phyloP scores from a whole-genome alignment of 345 rosid species.

The Aurinia saxatilis region DNA sequence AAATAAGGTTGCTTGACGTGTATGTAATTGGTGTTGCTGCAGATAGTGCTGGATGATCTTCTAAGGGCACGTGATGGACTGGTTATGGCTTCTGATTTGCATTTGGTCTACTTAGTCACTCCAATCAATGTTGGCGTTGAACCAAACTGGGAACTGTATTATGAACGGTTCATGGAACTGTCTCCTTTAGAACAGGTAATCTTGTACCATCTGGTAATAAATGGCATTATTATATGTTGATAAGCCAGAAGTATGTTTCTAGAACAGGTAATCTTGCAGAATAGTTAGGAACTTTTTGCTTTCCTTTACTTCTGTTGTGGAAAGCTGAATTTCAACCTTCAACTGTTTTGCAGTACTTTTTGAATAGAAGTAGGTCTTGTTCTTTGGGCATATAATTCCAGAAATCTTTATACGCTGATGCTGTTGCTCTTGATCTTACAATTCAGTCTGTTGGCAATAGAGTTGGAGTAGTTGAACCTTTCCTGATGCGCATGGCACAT shows the following conservation, averaged over 20 bases:
- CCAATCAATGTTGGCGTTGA: slow-evolving; percentile 91
- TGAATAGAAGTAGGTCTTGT: slow-evolving; percentile 1
- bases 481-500: slow-evolving; percentile 99
- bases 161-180: slow-evolving; percentile 81
- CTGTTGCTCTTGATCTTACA: slow-evolving; percentile 9
- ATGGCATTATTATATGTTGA: not conserved
- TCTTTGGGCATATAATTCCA: not conserved
- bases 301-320: not conserved
- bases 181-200: slow-evolving; percentile 84
- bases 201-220: slow-evolving; percentile 1
- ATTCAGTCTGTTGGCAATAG: slow-evolving; percentile 92
- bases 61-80: slow-evolving; percentile 95
- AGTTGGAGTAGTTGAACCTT: slow-evolving; percentile 89
- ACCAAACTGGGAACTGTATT: slow-evolving; percentile 94
- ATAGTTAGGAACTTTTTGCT: not conserved
- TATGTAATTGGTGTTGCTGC: slow-evolving; percentile 27
- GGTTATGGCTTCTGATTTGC: slow-evolving; percentile 95
- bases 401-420: slow-evolving; percentile 6
- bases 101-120: slow-evolving; percentile 82
- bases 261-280: not conserved
- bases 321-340: slow-evolving; percentile 1
- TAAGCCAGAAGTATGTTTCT: not conserved
- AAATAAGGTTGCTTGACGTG: slow-evolving; percentile 11
- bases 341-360: not conserved
- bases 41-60: slow-evolving; percentile 96